Conservation (phyloP, 257 asterid genomes). For the Solanum pimpinellifolium region DNA sequence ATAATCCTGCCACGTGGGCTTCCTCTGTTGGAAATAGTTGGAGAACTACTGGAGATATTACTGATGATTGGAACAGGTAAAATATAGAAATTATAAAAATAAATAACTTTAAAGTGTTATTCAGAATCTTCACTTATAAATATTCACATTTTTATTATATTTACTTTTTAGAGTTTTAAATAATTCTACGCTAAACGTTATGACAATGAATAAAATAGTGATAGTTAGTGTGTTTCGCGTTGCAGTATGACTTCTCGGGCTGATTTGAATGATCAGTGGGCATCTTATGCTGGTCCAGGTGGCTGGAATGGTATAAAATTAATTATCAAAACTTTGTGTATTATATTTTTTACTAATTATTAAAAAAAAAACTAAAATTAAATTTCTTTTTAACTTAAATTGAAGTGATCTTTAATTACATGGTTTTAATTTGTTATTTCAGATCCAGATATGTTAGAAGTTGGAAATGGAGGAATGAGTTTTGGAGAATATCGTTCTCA, state of each 20-base stretch:
- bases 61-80: constrained; percentile 72
- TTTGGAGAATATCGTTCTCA: constrained; percentile 71
- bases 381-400: neutral
- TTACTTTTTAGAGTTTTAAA: neutral
- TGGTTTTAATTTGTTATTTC: neutral
- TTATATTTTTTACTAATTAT: neutral
- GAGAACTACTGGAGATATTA: constrained; percentile 92
- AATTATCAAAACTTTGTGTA: neutral
- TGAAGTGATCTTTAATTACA: neutral
- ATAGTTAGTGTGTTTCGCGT: neutral
- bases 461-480: constrained; percentile 93
- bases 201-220: neutral
- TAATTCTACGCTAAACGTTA: neutral
- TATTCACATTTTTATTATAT: neutral
- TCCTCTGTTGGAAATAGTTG: constrained; percentile 70
- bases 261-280: constrained; percentile 82
- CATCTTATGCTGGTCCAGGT: constrained; percentile 78
- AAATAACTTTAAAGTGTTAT: neutral
- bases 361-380: neutral
- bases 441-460: constrained; percentile 99
- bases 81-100: neutral
- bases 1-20: constrained; percentile 98
- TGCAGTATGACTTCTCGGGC: constrained; percentile 77
- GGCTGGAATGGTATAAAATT: constrained; percentile 77
- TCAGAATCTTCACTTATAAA: neutral